Evolutionary conservation across 176 grass and related monocot species (phyloP).

Genomic region (Eragrostis nindensis): DNA sequence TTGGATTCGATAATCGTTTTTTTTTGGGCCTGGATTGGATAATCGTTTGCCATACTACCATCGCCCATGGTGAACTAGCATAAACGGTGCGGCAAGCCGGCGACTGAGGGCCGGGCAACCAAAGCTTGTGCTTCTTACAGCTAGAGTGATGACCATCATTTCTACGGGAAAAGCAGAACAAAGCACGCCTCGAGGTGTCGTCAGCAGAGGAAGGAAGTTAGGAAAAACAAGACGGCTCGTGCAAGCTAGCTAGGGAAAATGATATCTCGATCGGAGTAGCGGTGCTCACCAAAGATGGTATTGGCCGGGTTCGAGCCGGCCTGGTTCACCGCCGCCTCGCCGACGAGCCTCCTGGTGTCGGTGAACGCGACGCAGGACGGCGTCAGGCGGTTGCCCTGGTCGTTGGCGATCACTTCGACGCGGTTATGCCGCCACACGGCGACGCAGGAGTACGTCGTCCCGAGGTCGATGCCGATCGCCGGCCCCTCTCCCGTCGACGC

Average conservation of each 20-base stretch:
- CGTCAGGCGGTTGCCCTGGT: conserved; percentile 70
- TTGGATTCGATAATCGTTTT: too few relatives aligned
- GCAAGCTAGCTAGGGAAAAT: not conserved
- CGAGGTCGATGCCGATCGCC: conserved; percentile 34
- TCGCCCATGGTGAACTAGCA: too few relatives aligned
- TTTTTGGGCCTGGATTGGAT: too few relatives aligned
- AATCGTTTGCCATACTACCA: too few relatives aligned
- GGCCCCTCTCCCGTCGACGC: not conserved
- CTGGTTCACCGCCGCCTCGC: conserved; percentile 65
- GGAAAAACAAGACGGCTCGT: too few relatives aligned
- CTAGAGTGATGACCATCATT: too few relatives aligned
- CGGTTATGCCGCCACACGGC: not conserved
- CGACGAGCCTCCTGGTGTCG: conserved; percentile 49
- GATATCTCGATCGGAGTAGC: too few relatives aligned
- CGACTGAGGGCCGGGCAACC: too few relatives aligned
- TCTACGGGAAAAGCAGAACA: too few relatives aligned
- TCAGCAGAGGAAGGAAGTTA: not conserved
- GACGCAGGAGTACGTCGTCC: conserved; percentile 22
- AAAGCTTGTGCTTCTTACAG: too few relatives aligned
- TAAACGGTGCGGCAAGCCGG: too few relatives aligned
- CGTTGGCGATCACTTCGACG: conserved; percentile 43
- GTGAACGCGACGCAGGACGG: conserved; percentile 67
- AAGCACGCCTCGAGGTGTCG: too few relatives aligned
- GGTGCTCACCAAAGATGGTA: conserved; percentile 28
- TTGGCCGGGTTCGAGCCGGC: conserved; percentile 59